These are phyloP conservation scores for Millerozyma acaciae DNA, from an alignment of 805 yeast genomes.

Conservation along the genomic window DNA sequence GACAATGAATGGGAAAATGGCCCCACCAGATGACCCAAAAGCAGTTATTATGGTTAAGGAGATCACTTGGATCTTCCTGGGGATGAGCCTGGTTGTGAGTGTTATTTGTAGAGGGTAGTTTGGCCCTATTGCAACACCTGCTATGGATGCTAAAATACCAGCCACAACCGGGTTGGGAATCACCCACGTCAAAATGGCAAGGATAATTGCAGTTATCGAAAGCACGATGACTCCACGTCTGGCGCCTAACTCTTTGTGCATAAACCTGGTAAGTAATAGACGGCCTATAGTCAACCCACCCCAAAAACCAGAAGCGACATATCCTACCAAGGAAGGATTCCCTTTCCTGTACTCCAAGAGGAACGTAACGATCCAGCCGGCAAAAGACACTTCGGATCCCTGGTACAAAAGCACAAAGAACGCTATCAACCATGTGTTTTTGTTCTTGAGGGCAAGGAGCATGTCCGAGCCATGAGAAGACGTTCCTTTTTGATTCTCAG, in stretches of 20 bases:
- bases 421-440: constrained; percentile 47
- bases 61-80: constrained; percentile 49
- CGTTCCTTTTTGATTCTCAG: background rate
- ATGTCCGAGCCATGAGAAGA: constrained; percentile 11
- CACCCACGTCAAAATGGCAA: constrained; percentile 46
- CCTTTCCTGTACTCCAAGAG: constrained; percentile 53
- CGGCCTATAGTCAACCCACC: constrained; percentile 67
- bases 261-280: constrained; percentile 41
- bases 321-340: constrained; percentile 47
- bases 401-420: constrained; percentile 56
- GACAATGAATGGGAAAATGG: constrained; percentile 49
- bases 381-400: constrained; percentile 67
- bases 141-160: constrained; percentile 43
- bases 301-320: constrained; percentile 70
- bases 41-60: constrained; percentile 51
- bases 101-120: constrained; percentile 53
- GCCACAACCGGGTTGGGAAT: constrained; percentile 42
- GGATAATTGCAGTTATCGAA: constrained; percentile 28
- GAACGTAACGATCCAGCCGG: constrained; percentile 69
- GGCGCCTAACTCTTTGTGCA: constrained; percentile 40
- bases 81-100: constrained; percentile 41
- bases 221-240: constrained; percentile 41
- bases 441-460: constrained; percentile 35
- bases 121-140: constrained; percentile 67
- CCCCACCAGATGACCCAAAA: constrained; percentile 58